phyloP scores from a whole-genome alignment of 768 basidiomycete genomes.

The Sistotremastrum suecicum region DNA sequence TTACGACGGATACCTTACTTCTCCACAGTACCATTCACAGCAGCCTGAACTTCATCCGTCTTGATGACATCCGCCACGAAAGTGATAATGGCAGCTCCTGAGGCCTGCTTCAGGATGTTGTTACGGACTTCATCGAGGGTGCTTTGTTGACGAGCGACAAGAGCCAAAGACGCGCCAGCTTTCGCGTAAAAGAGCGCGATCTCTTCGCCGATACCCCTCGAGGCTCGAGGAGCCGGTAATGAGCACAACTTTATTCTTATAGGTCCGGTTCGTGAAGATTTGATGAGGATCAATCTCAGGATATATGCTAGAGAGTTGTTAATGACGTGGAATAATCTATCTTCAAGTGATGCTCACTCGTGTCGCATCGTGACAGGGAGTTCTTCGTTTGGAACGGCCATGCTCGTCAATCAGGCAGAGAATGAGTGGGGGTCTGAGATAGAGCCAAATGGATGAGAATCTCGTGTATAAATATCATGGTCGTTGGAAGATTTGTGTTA shows the following conservation, averaged over 20 bases:
- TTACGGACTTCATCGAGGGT: slow-evolving; percentile 9
- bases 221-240: slow-evolving; percentile 10
- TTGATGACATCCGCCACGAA: slow-evolving; percentile 10
- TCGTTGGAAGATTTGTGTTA: too few relatives aligned
- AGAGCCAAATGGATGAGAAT: too few relatives aligned
- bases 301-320: slow-evolving; percentile 7
- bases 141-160: slow-evolving; percentile 3
- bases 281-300: slow-evolving; percentile 14
- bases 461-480: too few relatives aligned
- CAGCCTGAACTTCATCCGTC: slow-evolving; percentile 7
- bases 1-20: too few relatives aligned
- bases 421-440: too few relatives aligned
- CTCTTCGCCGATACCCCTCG: slow-evolving; percentile 11
- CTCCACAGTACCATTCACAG: slow-evolving; percentile 9
- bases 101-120: background rate
- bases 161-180: slow-evolving; percentile 7
- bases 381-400: too few relatives aligned
- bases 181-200: slow-evolving; percentile 6
- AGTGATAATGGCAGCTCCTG: slow-evolving; percentile 3
- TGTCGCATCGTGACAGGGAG: too few relatives aligned
- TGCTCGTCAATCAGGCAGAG: too few relatives aligned
- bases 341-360: too few relatives aligned
- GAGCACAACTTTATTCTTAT: slow-evolving; percentile 9
- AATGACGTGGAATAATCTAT: too few relatives aligned
- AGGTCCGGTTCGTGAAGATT: slow-evolving; percentile 6